A percentile compares a stretch with the other conserved stretches of the same genome.
These are phyloP conservation scores for Chlamydomonas incerta DNA, from an alignment of 139 green algal genomes.

Conservation along the genomic window DNA sequence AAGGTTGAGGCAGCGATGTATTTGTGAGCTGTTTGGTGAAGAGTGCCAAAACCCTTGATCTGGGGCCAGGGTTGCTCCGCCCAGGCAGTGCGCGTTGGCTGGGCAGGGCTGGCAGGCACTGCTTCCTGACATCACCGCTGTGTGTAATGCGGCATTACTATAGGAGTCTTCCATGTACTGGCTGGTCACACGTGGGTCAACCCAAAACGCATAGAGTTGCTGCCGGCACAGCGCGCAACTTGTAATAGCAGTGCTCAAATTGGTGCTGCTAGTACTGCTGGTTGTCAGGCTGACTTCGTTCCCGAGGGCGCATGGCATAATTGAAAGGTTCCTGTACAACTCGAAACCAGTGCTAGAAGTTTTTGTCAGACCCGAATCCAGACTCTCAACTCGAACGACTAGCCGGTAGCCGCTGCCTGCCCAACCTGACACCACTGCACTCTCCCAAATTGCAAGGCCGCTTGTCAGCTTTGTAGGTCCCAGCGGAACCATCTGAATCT, in stretches of 20 bases:
- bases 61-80: not conserved
- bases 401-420: not conserved
- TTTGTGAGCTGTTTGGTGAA: not conserved
- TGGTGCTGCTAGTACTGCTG: not conserved
- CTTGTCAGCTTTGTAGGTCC: not conserved
- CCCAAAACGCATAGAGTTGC: not conserved
- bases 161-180: not conserved
- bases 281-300: not conserved
- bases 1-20: not conserved
- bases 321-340: no score
- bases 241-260: not conserved
- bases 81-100: not conserved
- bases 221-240: not conserved
- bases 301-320: no score
- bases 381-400: no score
- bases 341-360: not conserved
- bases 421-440: not conserved
- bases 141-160: not conserved
- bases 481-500: no score
- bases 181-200: not conserved
- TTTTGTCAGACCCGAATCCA: not conserved
- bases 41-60: not conserved
- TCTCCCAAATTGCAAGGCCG: not conserved
- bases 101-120: no score
- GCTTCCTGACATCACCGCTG: not conserved